phyloP scores from a whole-genome alignment of 495 filamentous ascomycete genomes.

The Pseudevernia furfuracea region DNA sequence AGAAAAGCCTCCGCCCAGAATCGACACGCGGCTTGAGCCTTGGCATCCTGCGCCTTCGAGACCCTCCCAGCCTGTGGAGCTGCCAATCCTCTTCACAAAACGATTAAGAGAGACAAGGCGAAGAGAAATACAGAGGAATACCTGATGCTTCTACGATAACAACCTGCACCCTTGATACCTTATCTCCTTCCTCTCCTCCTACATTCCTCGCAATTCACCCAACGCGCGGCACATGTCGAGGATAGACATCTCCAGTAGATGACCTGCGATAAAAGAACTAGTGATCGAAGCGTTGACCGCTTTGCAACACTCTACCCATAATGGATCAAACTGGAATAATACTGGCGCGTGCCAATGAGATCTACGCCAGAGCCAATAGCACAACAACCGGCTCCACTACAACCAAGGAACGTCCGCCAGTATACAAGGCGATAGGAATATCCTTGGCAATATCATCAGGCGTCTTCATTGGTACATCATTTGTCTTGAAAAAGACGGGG shows the following conservation, averaged over 20 bases:
- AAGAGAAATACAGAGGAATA: background rate
- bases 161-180: too few relatives aligned
- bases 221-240: background rate
- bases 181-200: background rate
- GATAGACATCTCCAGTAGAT: background rate
- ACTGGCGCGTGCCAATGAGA: conserved; percentile 38
- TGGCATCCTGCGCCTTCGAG: background rate
- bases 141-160: background rate
- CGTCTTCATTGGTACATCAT: conserved; percentile 89
- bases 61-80: background rate
- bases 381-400: conserved; percentile 13
- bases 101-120: background rate
- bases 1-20: background rate
- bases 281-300: background rate
- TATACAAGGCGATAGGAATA: conserved; percentile 85
- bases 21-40: background rate
- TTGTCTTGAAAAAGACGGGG: conserved; percentile 91
- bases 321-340: conserved; percentile 44
- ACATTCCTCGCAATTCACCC: background rate
- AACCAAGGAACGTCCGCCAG: conserved; percentile 40
- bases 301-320: background rate
- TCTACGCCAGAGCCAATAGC: conserved; percentile 41
- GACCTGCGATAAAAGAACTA: background rate
- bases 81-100: background rate
- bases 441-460: conserved; percentile 81